Percentiles rank a stretch among this genome's conserved stretches.
These are phyloP conservation scores for Xanthoceras sorbifolium DNA, from an alignment of 345 rosid genomes.

Conservation along the genomic window DNA sequence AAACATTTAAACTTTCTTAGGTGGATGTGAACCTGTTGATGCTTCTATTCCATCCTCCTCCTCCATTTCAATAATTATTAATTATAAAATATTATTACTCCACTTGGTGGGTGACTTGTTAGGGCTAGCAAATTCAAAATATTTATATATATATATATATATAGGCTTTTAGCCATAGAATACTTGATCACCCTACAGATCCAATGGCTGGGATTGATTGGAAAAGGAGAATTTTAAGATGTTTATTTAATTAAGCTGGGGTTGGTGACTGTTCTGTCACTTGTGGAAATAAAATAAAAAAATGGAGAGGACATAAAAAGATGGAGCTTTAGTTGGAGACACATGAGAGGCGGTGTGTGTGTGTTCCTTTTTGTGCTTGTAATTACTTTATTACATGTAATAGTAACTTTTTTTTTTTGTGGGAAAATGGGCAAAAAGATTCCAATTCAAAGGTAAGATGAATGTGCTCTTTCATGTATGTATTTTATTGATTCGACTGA, in stretches of 20 bases:
- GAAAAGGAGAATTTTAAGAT: background rate
- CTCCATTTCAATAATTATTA: constrained; percentile 6
- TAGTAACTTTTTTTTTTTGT: constrained; percentile 15
- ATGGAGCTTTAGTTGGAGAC: constrained; percentile 39
- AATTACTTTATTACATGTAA: constrained; percentile 17
- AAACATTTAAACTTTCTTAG: background rate
- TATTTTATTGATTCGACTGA: constrained; percentile 4
- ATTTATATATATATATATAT: too few relatives aligned
- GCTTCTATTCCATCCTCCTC: constrained; percentile 29
- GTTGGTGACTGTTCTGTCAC: constrained; percentile 17
- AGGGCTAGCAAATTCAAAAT: background rate
- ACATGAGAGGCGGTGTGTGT: constrained; percentile 38
- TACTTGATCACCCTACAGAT: background rate
- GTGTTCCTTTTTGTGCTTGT: constrained; percentile 11
- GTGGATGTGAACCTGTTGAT: constrained; percentile 20
- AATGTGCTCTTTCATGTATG: constrained; percentile 10
- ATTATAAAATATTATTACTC: constrained; percentile 2
- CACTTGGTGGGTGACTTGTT: constrained; percentile 19
- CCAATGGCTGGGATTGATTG: constrained; percentile 20
- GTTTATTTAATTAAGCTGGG: background rate
- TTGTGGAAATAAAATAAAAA: constrained; percentile 7
- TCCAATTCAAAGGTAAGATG: constrained; percentile 28
- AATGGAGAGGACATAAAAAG: constrained; percentile 29
- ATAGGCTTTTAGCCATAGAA: constrained; percentile 9
- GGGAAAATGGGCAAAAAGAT: constrained; percentile 42